Conservation (phyloP, 768 basidiomycete genomes). For the Hortiboletus campestris region DNA sequence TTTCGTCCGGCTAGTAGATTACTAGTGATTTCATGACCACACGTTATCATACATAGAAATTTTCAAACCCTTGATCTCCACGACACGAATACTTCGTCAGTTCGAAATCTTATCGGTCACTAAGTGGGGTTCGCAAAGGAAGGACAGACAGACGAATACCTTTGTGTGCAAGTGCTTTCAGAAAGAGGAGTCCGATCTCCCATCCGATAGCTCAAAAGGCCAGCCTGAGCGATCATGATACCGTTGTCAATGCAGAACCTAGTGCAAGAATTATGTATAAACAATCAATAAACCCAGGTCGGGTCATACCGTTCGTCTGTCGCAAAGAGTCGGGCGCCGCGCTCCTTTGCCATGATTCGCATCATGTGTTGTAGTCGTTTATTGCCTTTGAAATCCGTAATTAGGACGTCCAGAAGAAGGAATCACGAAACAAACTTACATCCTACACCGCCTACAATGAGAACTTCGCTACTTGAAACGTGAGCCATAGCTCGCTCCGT, state of each 20-base stretch:
- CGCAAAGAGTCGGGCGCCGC: slow-evolving; percentile 86
- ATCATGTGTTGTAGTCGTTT: slow-evolving; percentile 97
- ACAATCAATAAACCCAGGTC: background rate
- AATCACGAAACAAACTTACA: slow-evolving; percentile 55
- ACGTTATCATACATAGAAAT: background rate
- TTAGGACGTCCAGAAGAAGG: background rate
- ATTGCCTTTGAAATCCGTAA: slow-evolving; percentile 60
- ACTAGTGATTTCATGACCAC: background rate
- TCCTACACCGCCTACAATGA: slow-evolving; percentile 99
- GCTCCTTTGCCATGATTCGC: slow-evolving; percentile 92
- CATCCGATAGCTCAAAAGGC: slow-evolving; percentile 89
- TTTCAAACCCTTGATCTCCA: slow-evolving; percentile 54
- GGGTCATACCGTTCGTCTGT: slow-evolving; percentile 84
- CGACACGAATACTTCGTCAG: slow-evolving; percentile 88
- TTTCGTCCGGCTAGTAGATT: background rate
- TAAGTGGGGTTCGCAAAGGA: background rate
- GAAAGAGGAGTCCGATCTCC: slow-evolving; percentile 73
- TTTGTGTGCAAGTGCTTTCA: slow-evolving; percentile 89
- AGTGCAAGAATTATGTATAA: slow-evolving; percentile 1
- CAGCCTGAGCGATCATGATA: slow-evolving; percentile 99
- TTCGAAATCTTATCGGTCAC: slow-evolving; percentile 67
- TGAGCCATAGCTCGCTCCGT: slow-evolving; percentile 99
- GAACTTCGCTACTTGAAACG: slow-evolving; percentile 91
- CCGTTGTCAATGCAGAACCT: slow-evolving; percentile 99
- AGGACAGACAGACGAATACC: slow-evolving; percentile 41